Percentiles rank a stretch among this genome's conserved stretches.
Conservation (phyloP, 805 yeast genomes). For the Starmerella khaoyaiensis region DNA sequence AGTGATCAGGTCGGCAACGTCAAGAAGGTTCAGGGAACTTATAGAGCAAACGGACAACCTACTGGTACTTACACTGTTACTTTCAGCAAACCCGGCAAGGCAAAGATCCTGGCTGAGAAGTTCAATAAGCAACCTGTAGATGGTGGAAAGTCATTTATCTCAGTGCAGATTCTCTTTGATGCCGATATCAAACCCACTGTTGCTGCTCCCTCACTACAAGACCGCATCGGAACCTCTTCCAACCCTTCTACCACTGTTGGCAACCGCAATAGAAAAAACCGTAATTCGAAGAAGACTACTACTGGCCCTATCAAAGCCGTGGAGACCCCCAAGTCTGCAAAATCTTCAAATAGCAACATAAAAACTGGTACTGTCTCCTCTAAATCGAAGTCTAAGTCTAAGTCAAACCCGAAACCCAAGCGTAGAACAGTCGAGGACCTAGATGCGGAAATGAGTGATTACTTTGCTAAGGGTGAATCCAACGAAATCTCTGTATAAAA, state of each 20-base stretch:
- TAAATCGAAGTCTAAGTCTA: conserved; percentile 15
- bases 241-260: conserved; percentile 4
- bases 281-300: conserved; percentile 9
- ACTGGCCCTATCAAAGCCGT: conserved; percentile 8
- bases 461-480: conserved; percentile 37
- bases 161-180: conserved; percentile 70
- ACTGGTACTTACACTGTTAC: conserved; percentile 83
- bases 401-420: conserved; percentile 29
- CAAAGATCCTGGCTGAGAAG: conserved; percentile 63
- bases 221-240: conserved; percentile 16
- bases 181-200: conserved; percentile 40
- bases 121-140: conserved; percentile 92
- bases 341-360: conserved; percentile 12
- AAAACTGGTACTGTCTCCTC: conserved; percentile 13
- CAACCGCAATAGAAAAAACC: conserved; percentile 8
- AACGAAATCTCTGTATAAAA: conserved; percentile 19
- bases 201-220: conserved; percentile 12
- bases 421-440: conserved; percentile 81
- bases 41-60: conserved; percentile 78
- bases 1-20: conserved; percentile 79
- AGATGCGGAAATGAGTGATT: conserved; percentile 97
- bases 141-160: conserved; percentile 64
- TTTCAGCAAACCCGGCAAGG: conserved; percentile 56
- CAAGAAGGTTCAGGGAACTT: conserved; percentile 52
- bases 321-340: conserved; percentile 2